Evolutionary conservation across 805 yeast genomes (phyloP).

Genomic region (Candida awuae): DNA sequence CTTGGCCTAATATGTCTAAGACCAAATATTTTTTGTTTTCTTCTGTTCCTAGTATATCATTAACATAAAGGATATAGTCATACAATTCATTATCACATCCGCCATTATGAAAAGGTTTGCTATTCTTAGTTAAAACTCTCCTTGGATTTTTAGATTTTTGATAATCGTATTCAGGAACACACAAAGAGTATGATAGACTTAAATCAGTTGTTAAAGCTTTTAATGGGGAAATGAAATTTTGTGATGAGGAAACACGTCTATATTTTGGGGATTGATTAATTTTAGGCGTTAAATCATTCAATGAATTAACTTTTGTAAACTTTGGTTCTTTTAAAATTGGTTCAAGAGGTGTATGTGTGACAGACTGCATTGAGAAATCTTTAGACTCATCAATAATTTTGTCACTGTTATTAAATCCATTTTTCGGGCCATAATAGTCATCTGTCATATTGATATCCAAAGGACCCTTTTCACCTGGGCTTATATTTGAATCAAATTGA

Average conservation of each 20-base stretch:
- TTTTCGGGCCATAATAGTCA: not conserved
- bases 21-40: conserved; percentile 84
- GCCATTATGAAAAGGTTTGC: conserved; percentile 69
- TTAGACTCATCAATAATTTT: not conserved
- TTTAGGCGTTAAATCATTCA: conserved; percentile 52
- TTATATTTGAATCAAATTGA: not conserved
- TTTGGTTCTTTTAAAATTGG: conserved; percentile 31
- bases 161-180: conserved; percentile 80
- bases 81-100: conserved; percentile 84
- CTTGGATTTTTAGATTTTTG: conserved; percentile 81
- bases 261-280: conserved; percentile 58
- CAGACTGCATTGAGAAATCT: not conserved
- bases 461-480: not conserved
- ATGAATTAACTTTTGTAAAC: conserved; percentile 34
- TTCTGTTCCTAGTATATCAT: conserved; percentile 82
- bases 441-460: not conserved
- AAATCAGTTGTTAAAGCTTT: conserved; percentile 70
- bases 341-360: not conserved
- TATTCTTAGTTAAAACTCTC: conserved; percentile 86
- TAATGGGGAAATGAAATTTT: conserved; percentile 67
- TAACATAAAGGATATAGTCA: conserved; percentile 89
- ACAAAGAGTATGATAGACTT: conserved; percentile 72
- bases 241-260: conserved; percentile 54
- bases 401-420: not conserved
- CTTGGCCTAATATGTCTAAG: conserved; percentile 86